phyloP scores from a whole-genome alignment of 2,329 filamentous ascomycete genomes.

The Diaporthe vexans region DNA sequence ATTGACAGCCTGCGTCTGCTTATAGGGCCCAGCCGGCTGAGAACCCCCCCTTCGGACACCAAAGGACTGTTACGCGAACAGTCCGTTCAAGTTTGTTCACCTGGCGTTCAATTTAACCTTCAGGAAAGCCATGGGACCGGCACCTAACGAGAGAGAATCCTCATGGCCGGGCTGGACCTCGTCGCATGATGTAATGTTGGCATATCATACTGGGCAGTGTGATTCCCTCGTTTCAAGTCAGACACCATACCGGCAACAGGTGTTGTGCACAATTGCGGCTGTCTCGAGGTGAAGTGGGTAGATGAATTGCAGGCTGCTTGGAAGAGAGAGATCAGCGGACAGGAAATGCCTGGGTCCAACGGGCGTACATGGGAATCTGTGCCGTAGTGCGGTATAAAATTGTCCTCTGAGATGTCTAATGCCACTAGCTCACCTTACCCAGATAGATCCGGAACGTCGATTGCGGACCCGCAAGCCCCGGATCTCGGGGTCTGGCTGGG shows the following conservation, averaged over 20 bases:
- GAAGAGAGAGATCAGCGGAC: background rate
- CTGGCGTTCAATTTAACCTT: background rate
- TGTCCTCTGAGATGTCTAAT: background rate
- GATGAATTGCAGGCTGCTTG: background rate
- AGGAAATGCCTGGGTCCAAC: slow-evolving; percentile 2
- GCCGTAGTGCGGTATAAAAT: background rate
- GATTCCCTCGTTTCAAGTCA: background rate
- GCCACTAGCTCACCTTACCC: slow-evolving; percentile 6
- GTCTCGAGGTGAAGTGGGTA: background rate
- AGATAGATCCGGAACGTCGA: background rate
- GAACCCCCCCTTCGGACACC: background rate
- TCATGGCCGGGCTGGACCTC: background rate
- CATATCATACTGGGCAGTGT: background rate
- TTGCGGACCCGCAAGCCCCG: slow-evolving; percentile 32
- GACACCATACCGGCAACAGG: background rate
- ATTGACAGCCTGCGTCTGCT: background rate
- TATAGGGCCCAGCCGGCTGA: background rate
- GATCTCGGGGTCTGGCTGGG: slow-evolving; percentile 19
- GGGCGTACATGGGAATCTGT: background rate
- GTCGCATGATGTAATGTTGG: background rate
- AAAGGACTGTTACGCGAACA: too few relatives aligned
- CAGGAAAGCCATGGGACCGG: too few relatives aligned
- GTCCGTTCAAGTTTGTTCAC: background rate
- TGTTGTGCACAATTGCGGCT: background rate
- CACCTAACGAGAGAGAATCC: background rate